These are phyloP conservation scores for Boletales sp. DNA, from an alignment of 768 basidiomycete species.

Conservation along the genomic window DNA sequence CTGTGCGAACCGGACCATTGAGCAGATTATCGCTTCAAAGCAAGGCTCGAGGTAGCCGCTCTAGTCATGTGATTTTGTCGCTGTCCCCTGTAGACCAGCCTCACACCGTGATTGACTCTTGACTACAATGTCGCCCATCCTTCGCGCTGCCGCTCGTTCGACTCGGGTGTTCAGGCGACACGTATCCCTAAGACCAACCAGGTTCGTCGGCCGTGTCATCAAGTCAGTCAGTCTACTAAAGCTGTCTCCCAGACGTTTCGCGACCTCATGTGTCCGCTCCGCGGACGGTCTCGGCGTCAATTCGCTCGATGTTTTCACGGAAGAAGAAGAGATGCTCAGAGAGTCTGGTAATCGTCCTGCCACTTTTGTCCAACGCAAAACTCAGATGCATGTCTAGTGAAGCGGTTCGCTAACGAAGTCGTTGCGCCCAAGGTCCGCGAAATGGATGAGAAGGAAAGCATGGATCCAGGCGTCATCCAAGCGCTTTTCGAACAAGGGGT, in stretches of 20 bases:
- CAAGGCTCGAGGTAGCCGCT: too few species aligned
- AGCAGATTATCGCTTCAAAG: too few species aligned
- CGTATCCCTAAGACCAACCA: background rate
- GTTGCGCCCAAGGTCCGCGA: constrained; percentile 88
- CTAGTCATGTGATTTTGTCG: background rate
- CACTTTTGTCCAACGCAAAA: background rate
- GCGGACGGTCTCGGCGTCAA: constrained; percentile 36
- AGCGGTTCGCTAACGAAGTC: constrained; percentile 85
- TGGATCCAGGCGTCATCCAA: constrained; percentile 86
- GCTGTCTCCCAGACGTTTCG: constrained; percentile 18
- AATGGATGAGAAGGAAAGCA: constrained; percentile 96
- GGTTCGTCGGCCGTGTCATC: constrained; percentile 11
- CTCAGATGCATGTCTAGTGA: constrained; percentile 48
- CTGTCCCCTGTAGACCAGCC: too few species aligned
- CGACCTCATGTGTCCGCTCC: constrained; percentile 21
- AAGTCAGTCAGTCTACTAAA: background rate
- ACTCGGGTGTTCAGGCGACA: constrained; percentile 7
- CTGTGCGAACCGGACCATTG: too few species aligned
- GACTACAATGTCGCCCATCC: constrained; percentile 13
- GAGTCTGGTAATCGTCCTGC: constrained; percentile 65
- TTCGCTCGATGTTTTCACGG: constrained; percentile 82
- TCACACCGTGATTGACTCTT: too few species aligned
- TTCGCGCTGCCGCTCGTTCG: constrained; percentile 21
- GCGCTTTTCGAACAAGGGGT: constrained; percentile 95
- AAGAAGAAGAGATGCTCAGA: constrained; percentile 92